Percentiles rank a stretch among this genome's conserved stretches.
Evolutionary conservation across 1,139 yeast genomes (phyloP).

Genomic region (Kurtzmaniella natalensis): DNA sequence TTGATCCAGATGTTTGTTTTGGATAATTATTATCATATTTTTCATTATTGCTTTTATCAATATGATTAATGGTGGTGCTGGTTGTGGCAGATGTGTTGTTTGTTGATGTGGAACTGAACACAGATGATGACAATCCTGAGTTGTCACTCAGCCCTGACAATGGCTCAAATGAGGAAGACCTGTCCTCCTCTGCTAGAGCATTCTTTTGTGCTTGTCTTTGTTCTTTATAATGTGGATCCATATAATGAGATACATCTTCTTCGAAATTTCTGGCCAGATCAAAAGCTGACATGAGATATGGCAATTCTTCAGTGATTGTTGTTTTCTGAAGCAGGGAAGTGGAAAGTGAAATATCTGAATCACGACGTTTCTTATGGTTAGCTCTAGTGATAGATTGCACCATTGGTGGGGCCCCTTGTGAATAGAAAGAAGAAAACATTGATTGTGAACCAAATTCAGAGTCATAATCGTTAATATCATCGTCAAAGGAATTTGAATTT

Average conservation of each 20-base stretch:
- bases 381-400: constrained; percentile 4
- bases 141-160: neutral
- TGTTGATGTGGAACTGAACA: neutral
- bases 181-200: no score
- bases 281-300: constrained; percentile 55
- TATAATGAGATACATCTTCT: constrained; percentile 42
- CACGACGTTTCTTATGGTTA: constrained; percentile 16
- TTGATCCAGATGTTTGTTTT: neutral
- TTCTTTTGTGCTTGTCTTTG: no score
- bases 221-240: constrained; percentile 17
- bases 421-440: constrained; percentile 22
- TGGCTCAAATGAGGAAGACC: neutral
- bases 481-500: constrained; percentile 1
- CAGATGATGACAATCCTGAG: neutral
- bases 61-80: constrained; percentile 2
- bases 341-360: constrained; percentile 25
- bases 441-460: constrained; percentile 28
- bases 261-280: constrained; percentile 48
- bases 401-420: constrained; percentile 6
- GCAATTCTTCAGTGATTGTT: constrained; percentile 51
- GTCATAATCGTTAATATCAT: constrained; percentile 15
- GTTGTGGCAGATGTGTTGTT: neutral
- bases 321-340: constrained; percentile 37
- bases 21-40: neutral
- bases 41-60: no score